Base-by-base conservation (phyloP, 495 filamentous ascomycete genomes). In the Xylaria longipes region DNA sequence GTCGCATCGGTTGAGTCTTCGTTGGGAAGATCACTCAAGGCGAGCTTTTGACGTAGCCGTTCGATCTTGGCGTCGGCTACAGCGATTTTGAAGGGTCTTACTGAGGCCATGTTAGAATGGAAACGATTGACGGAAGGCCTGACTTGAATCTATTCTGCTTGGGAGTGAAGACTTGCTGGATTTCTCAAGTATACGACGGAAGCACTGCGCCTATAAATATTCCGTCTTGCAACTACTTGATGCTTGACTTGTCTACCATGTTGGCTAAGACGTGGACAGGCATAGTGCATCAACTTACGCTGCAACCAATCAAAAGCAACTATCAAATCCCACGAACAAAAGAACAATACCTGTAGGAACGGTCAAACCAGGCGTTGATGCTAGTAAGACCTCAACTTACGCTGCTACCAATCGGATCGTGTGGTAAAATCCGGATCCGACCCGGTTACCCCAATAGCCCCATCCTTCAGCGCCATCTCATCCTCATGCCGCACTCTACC, bases 31-130 rank as follows among this genome's bases (percentile, higher is more conserved):
- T 66, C 63, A 17, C 45, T 22, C 15, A 54, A 66, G 27, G 63
- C 57, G 22, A 79, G 76, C 65, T 77, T 79, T n/a, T 66, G 56
- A 46, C 70, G 66, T 15, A 79, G 63, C 1, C 48, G 29, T 31
- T 75, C 50, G 5, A 79, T 41, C 31, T 69, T 65, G 12, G 56
- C 43, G 20, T 72, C 66, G 43, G 71, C 37, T 29, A 79, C 54
- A 35, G 64, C 35, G 58, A 78, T 76, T 11, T 60, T 71, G 50
- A 71, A 79, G 15, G 77, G 76, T 27, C 56, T 58, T 52, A 76
- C 65, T 31, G 43, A 3, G 15, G 43, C 43, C 63, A 66, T 66
- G 0, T 5, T 45, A 20, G 31, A 52, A 33, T 66, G 9, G 15
- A 33, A 9, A 7, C 17, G 31, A 20, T 33, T 37, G 33, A 20